Base-by-base conservation (phyloP, 257 asterid genomes). In the Lavandula angustifolia region DNA sequence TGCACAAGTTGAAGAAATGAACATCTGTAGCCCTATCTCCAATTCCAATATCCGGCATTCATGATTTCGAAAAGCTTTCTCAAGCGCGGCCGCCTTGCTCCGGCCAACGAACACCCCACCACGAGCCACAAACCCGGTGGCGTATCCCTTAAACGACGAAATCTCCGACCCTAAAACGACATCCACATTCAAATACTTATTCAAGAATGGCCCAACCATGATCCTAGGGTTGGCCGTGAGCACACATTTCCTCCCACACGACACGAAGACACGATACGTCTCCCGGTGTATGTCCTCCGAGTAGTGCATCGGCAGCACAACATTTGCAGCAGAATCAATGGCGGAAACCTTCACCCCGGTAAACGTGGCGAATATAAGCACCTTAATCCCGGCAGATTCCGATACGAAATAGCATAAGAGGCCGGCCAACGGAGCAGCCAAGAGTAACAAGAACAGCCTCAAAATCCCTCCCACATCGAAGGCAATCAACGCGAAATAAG, bases 401-500 rank as follows among this genome's bases (percentile, higher is more conserved):
- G 78, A 74, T 5, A 78, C 64, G 9, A 62, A 62, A 12, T 62
- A 10, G 64, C 51, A 62, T 40, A 74, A 22, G 7, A 78, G 8
- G 3, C 37, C 37, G 0, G 54, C 63, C 0, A 78, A 3, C 0
- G 80, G 83, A 6, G 75, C 32, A 9, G 44, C 16, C 32, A 74
- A 41, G 53, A 78, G 55, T 6, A 78, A 49, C 22, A 78, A 44
- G 7, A 71, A 37, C 9, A 75, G 63, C 54, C 82, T 34, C 13
- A 70, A 49, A 9, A 78, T 44, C 5, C 82, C 77, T 8, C 61
- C 77, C 1, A 71, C 75, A 11, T 74, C 77, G 14, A 74, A 70
- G 0, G 82, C 80, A 9, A 74, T 17, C 16, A 78, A 48, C 1
- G 75, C 79, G 1, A 78, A 78, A 9, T 78, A 78, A 0, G 75